phyloP scores from a whole-genome alignment of 495 filamentous ascomycete species.

The Tuber brumale region DNA sequence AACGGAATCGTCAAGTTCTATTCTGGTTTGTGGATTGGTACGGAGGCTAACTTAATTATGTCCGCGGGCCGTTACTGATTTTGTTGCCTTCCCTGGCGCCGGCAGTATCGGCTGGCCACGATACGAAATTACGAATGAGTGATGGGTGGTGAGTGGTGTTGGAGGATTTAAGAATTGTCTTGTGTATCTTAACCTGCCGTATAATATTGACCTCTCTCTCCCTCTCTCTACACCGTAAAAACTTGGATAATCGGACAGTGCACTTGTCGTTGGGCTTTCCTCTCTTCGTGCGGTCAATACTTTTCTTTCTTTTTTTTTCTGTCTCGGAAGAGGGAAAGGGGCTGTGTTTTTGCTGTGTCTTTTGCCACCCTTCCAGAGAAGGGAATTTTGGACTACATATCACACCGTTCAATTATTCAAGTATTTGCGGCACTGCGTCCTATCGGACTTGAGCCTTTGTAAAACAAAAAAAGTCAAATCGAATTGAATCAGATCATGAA shows the following conservation, averaged over 20 bases:
- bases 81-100: background rate
- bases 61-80: background rate
- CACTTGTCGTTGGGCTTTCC: too few species aligned
- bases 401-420: too few species aligned
- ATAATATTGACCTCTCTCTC: background rate
- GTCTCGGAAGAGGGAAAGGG: too few species aligned
- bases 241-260: too few species aligned
- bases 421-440: background rate
- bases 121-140: background rate
- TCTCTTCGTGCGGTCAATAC: too few species aligned
- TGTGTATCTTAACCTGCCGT: background rate
- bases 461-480: background rate
- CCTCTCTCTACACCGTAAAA: background rate
- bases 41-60: background rate
- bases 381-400: too few species aligned
- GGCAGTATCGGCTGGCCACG: too few species aligned
- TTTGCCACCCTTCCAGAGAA: too few species aligned
- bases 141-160: background rate
- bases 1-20: background rate
- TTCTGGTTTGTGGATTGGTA: background rate
- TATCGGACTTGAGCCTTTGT: background rate
- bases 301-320: too few species aligned
- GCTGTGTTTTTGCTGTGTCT: too few species aligned
- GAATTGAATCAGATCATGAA: background rate
- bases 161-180: background rate